Evolutionary conservation across 2,329 filamentous ascomycete species (phyloP), one percentile per base, ranked within the genome.

Genomic region (Aspergillus intermedius): DNA sequence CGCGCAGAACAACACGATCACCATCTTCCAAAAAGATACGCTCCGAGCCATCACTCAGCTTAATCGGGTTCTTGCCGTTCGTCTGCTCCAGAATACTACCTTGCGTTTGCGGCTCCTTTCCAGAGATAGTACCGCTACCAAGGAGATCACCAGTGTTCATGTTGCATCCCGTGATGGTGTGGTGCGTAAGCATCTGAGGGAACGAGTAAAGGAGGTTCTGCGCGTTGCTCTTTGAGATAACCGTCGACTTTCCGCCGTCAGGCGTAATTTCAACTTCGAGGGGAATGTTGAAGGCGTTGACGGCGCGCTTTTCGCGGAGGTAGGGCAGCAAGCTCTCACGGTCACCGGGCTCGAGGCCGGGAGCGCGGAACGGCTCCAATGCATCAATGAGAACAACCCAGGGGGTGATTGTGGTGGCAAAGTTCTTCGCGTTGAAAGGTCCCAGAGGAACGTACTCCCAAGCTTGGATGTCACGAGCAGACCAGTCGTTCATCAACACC

Each of bases 401-500:
- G 0, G 87, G 80, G 51, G 82, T 87, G 56, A 93, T 85, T 0
- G 80, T 86, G 0, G 86, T 88, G 3, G 78, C 85, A 61, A 93
- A 91, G 66, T 91, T 91, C 77, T 94, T 93, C 21, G 82, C 77
- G 53, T 88, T 90, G 71, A 93, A 91, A 0, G 88, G 88, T 0
- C 88, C 88, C 6, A 91, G 71, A 0, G 88, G 88, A 7, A 91
- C 78, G 57, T 91, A 91, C 67, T 94, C 88, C 87, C 87, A 93
- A 0, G 79, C 79, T 64, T 94, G 88, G 44, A 93, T 84, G 58
- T 93, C 88, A 54, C 88, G 75, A 4, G 88, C 88, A 47, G 84
- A 88, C 88, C 88, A 94, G 68, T 94, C 88, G 58, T 94, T 94
- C 76, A 94, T 79, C 49, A 94, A 69, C 0, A 93, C 88, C 22